Percentiles rank a stretch among this genome's conserved stretches.
These are phyloP conservation scores for Haplosporangium sp. DNA, from an alignment of 371 early-diverging fungal genomes.

Conservation along the genomic window DNA sequence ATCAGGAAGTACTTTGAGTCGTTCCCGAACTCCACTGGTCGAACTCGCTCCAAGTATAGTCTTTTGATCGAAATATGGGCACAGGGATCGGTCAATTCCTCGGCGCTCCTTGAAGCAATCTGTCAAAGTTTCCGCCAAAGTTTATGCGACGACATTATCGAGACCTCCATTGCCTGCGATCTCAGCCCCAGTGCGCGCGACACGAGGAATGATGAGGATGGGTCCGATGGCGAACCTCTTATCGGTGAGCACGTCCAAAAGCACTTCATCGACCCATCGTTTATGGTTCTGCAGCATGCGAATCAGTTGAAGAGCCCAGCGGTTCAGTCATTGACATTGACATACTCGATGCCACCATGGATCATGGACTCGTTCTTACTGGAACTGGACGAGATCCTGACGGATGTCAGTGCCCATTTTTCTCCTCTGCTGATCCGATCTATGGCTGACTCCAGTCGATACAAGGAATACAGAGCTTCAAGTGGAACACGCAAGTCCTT, in stretches of 20 bases:
- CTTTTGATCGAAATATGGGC: slow-evolving; percentile 79
- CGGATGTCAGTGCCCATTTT: slow-evolving; percentile 55
- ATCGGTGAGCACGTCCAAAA: slow-evolving; percentile 58
- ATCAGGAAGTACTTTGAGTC: slow-evolving; percentile 44
- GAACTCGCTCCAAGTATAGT: slow-evolving; percentile 52
- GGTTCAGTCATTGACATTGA: slow-evolving; percentile 61
- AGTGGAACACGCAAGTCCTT: slow-evolving; percentile 50
- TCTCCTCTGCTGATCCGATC: slow-evolving; percentile 55
- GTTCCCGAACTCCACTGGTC: slow-evolving; percentile 26
- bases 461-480: slow-evolving; percentile 53
- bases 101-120: slow-evolving; percentile 63
- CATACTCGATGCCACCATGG: slow-evolving; percentile 61
- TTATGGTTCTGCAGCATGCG: slow-evolving; percentile 62
- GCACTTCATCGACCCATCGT: slow-evolving; percentile 66
- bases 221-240: slow-evolving; percentile 50
- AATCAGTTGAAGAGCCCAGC: slow-evolving; percentile 64
- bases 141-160: slow-evolving; percentile 78
- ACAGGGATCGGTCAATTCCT: slow-evolving; percentile 68
- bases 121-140: slow-evolving; percentile 67
- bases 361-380: slow-evolving; percentile 60
- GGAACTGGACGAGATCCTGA: slow-evolving; percentile 56
- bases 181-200: slow-evolving; percentile 54
- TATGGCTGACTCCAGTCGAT: slow-evolving; percentile 34
- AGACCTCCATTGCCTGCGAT: slow-evolving; percentile 61
- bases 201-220: slow-evolving; percentile 34